Percentiles rank a stretch among this genome's conserved stretches.
phyloP scores from a whole-genome alignment of 257 asterid species.

The Scutellaria baicalensis region DNA sequence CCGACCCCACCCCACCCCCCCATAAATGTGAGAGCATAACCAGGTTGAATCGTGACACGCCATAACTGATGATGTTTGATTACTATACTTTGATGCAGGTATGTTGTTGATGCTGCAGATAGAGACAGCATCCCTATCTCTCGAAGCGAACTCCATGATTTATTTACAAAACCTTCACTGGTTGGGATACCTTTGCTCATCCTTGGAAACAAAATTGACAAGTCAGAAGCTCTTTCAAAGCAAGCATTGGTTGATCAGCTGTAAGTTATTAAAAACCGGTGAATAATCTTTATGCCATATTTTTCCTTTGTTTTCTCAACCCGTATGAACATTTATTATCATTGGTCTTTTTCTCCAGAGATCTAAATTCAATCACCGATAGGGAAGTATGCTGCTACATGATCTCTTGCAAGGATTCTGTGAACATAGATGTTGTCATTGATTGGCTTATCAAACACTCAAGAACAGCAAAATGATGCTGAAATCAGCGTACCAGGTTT shows the following conservation, averaged over 20 bases:
- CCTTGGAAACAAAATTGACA: slow-evolving; percentile 87
- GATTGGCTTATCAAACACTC: slow-evolving; percentile 90
- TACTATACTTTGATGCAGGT: slow-evolving; percentile 28
- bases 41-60: neutral
- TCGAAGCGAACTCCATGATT: slow-evolving; percentile 68
- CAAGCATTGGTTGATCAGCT: slow-evolving; percentile 73
- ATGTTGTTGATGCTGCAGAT: slow-evolving; percentile 95
- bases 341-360: slow-evolving; percentile 28
- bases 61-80: neutral
- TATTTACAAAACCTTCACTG: slow-evolving; percentile 67
- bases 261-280: slow-evolving; percentile 33
- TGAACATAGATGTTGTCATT: slow-evolving; percentile 69
- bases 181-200: slow-evolving; percentile 74
- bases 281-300: neutral
- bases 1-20: too few relatives aligned
- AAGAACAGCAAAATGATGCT: slow-evolving; percentile 46
- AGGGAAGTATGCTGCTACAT: slow-evolving; percentile 95
- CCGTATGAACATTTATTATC: neutral
- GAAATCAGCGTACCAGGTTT: neutral
- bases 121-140: slow-evolving; percentile 83
- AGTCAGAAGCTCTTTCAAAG: slow-evolving; percentile 79
- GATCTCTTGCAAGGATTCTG: slow-evolving; percentile 89
- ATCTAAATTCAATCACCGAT: slow-evolving; percentile 46
- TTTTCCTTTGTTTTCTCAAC: neutral
- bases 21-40: too few relatives aligned